A percentile compares a stretch with the other conserved stretches of the same genome.
Evolutionary conservation across 495 filamentous ascomycete species (phyloP).

Genomic region (Aspergillus indologenus): DNA sequence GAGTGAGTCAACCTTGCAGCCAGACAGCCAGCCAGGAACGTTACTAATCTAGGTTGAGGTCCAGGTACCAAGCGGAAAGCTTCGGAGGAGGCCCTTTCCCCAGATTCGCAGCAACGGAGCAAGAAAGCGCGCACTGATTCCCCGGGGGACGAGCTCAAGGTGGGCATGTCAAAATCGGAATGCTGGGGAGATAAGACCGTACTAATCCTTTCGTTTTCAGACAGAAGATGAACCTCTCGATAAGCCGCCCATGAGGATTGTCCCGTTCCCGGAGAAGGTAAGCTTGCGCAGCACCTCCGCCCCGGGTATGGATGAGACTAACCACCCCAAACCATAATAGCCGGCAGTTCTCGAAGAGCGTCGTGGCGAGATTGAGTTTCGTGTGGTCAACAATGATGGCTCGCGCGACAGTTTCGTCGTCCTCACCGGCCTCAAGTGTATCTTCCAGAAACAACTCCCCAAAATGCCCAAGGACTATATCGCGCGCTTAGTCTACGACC

Average conservation of each 20-base stretch:
- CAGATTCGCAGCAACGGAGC: constrained; percentile 48
- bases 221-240: constrained; percentile 32
- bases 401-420: constrained; percentile 86
- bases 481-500: constrained; percentile 92
- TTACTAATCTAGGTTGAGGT: constrained; percentile 9
- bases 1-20: constrained; percentile 14
- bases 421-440: constrained; percentile 92
- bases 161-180: constrained; percentile 12
- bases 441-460: constrained; percentile 96
- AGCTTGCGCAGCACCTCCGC: constrained; percentile 16
- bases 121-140: constrained; percentile 60
- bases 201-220: constrained; percentile 2
- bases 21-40: not conserved
- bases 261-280: constrained; percentile 85
- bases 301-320: constrained; percentile 1
- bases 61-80: constrained; percentile 76
- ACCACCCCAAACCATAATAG: constrained; percentile 39
- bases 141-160: constrained; percentile 52
- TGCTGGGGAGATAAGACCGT: not conserved
- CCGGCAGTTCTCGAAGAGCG: constrained; percentile 92
- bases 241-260: constrained; percentile 49
- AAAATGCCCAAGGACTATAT: constrained; percentile 99
- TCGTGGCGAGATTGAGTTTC: constrained; percentile 93
- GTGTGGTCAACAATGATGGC: constrained; percentile 96
- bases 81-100: constrained; percentile 62